Conservation (phyloP, 2,329 filamentous ascomycete genomes). For the Mollisiaceae sp. region DNA sequence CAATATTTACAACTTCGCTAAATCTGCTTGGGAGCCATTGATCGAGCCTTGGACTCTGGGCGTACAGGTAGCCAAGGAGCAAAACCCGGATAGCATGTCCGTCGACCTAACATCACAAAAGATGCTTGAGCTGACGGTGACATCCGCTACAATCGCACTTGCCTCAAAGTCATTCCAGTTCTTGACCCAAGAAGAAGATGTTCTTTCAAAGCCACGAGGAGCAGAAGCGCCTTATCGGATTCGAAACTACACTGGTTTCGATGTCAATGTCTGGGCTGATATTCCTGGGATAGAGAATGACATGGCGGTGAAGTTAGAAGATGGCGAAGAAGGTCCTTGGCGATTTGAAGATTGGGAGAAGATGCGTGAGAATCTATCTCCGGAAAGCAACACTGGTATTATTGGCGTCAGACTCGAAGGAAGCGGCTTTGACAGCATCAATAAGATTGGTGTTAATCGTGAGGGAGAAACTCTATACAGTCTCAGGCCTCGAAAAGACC, state of each 20-base stretch:
- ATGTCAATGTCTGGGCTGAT: slow-evolving; percentile 82
- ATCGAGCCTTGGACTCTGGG: slow-evolving; percentile 97
- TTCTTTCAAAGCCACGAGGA: slow-evolving; percentile 89
- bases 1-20: slow-evolving; percentile 99
- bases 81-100: slow-evolving; percentile 75
- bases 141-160: slow-evolving; percentile 90
- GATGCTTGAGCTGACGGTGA: slow-evolving; percentile 88
- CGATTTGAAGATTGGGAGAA: slow-evolving; percentile 96
- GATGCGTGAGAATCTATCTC: slow-evolving; percentile 89
- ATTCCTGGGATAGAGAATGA: slow-evolving; percentile 67
- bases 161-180: slow-evolving; percentile 93
- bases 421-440: slow-evolving; percentile 90
- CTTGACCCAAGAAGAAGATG: slow-evolving; percentile 84
- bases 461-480: slow-evolving; percentile 93
- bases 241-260: slow-evolving; percentile 94
- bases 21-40: slow-evolving; percentile 96
- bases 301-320: slow-evolving; percentile 78
- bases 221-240: slow-evolving; percentile 92
- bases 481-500: slow-evolving; percentile 83
- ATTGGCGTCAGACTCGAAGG: slow-evolving; percentile 87
- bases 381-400: slow-evolving; percentile 79
- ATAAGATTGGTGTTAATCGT: slow-evolving; percentile 87
- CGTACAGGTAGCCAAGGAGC: slow-evolving; percentile 82
- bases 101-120: slow-evolving; percentile 89
- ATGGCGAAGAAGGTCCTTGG: slow-evolving; percentile 93